Evolutionary conservation across 106 monocot species (phyloP), one percentile per base, ranked within the genome.

Genomic region (Allium fistulosum): DNA sequence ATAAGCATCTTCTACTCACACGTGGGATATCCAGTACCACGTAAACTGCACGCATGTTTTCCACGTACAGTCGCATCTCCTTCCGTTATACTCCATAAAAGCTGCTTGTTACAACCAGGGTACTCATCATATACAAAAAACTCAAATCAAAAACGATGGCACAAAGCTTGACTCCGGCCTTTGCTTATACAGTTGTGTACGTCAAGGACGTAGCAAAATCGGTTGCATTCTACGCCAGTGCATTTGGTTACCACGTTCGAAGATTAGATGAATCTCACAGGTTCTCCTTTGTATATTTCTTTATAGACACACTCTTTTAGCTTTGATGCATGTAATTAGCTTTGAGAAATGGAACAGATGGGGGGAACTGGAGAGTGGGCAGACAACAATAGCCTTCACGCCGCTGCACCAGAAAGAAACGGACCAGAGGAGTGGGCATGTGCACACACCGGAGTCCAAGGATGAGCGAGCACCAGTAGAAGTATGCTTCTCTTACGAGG

Each of bases 371-470:
- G 37, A 37, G 71, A 88, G 79, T 48, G 88, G 92, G 61, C 73
- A 80, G 74, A 93, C 92, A 45, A 93, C 92, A 4, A 88, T 93
- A 60, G 88, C 85, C 2, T 93, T 88, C 88, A 88, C 92, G 26
- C 83, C 85, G 45, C 22, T 37, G 68, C 92, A 88, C 69, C 92
- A 93, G 79, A 69, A 74, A 69, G 92, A 93, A 80, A 88, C 88
- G 17, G 92, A 93, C 63, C 79, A 26, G 11, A 26, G 71, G 57
- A 83, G 77, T 6, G 92, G 92, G 37, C 37, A 37, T 5, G 37
- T 93, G 46, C 80, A 79, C 57, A 55, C 55, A 11, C 84, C 74
- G 61, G 72, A 28, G 3, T 15, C 52, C 17, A 61, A 37, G 26
- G 45, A 58, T 9, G 79, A 84, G 70, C 73, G 84, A 66, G 67